These are phyloP conservation scores for Mycena belliarum DNA, from an alignment of 768 basidiomycete genomes.

Conservation along the genomic window DNA sequence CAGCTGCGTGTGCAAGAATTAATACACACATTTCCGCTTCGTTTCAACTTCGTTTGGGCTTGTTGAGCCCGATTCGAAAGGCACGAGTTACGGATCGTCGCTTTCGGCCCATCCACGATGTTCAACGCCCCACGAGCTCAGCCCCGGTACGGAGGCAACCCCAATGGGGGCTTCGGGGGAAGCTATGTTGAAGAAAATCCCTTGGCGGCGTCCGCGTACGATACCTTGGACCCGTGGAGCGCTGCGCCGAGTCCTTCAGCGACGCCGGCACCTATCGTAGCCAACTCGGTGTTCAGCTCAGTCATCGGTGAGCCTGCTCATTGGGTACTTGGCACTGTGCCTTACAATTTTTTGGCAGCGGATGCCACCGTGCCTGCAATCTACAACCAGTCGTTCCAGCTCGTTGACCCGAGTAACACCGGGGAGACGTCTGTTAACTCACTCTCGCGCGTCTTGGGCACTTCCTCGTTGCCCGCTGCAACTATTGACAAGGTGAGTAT, in stretches of 20 bases:
- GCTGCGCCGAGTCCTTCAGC: slow-evolving; percentile 70
- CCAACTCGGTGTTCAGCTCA: slow-evolving; percentile 58
- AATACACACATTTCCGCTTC: too few species aligned
- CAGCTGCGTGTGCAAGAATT: too few species aligned
- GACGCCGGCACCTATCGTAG: slow-evolving; percentile 52
- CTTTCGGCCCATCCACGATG: slow-evolving; percentile 44
- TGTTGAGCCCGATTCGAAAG: neutral
- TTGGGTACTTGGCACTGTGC: neutral
- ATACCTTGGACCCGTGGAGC: slow-evolving; percentile 82
- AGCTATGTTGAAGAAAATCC: slow-evolving; percentile 82
- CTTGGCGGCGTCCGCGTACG: slow-evolving; percentile 70
- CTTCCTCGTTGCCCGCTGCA: slow-evolving; percentile 77
- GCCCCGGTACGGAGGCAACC: slow-evolving; percentile 62
- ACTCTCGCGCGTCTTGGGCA: slow-evolving; percentile 75
- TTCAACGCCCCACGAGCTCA: slow-evolving; percentile 82
- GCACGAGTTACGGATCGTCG: slow-evolving; percentile 10
- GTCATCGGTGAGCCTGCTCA: slow-evolving; percentile 56
- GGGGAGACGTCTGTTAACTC: slow-evolving; percentile 85
- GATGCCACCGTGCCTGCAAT: slow-evolving; percentile 79
- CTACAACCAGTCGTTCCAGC: slow-evolving; percentile 72
- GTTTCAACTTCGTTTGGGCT: slow-evolving; percentile 1
- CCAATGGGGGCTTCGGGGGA: slow-evolving; percentile 61
- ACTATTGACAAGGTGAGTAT: slow-evolving; percentile 75
- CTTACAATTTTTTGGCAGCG: slow-evolving; percentile 41
- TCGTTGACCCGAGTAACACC: slow-evolving; percentile 67